Evolutionary conservation across 257 asterid species (phyloP), one percentile per base, ranked within the genome.

Genomic region (Orobanche coerulescens): DNA sequence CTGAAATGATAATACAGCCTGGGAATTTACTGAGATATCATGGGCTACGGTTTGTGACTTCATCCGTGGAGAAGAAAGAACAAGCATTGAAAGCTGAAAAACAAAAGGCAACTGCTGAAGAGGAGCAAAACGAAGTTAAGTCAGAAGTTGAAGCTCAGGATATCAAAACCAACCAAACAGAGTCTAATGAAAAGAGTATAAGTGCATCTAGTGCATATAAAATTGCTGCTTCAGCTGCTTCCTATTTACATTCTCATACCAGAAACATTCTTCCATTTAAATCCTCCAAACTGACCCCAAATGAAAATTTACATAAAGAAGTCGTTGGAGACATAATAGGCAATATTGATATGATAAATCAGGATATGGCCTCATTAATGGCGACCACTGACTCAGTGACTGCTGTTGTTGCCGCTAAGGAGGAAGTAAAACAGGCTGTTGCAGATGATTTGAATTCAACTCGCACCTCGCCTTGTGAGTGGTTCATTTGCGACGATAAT

Each of bases 381-480:
- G 95, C 85, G 15, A 83, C 95, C 72, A 84, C 96, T 0, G 96
- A 89, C 49, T 93, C 99, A 0, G 94, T 89, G 54, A 89, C 97
- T 1, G 79, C 96, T 0, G 99, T 86, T 56, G 96, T 93, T 73
- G 96, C 99, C 70, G 96, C 99, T 19, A 84, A 93, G 71, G 99
- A 93, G 80, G 96, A 86, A 76, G 95, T 89, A 16, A 93, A 93
- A 71, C 97, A 89, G 67, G 96, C 99, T 39, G 96, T 89, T 33
- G 99, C 99, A 13, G 97, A 93, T 72, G 96, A 89, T 78, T 69
- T 93, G 47, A 93, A 83, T 42, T 93, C 96, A 10, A 73, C 71
- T 36, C 72, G 19, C 39, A 81, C 95, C 19, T 84, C 94, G 2
- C 99, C 99, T 0, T 93, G 99, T 51, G 95, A 93, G 67, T 89